These are phyloP conservation scores for Amanita pseudoporphyria DNA, from an alignment of 768 basidiomycete genomes.

Conservation along the genomic window DNA sequence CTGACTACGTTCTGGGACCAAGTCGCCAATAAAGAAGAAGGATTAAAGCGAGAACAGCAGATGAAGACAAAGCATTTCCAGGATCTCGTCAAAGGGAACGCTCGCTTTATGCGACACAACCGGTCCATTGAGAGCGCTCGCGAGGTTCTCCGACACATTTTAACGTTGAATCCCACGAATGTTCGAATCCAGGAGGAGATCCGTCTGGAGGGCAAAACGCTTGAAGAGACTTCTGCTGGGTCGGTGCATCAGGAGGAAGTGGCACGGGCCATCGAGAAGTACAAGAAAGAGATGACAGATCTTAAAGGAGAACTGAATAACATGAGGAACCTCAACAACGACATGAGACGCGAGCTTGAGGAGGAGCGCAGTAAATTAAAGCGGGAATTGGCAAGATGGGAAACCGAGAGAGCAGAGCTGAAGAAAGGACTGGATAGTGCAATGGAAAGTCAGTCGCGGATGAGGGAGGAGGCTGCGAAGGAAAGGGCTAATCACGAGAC, in stretches of 20 bases:
- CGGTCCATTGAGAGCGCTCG: no score
- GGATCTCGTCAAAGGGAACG: neutral
- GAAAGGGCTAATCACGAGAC: neutral
- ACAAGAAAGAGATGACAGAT: slow-evolving; percentile 22
- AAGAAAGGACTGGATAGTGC: neutral
- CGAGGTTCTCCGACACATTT: no score
- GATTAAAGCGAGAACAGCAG: slow-evolving; percentile 27
- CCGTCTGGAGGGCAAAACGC: slow-evolving; percentile 14
- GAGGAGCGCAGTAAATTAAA: neutral
- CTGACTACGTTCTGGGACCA: slow-evolving; percentile 37
- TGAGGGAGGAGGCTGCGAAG: neutral
- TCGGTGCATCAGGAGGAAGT: slow-evolving; percentile 25
- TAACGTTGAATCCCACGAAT: slow-evolving; percentile 6
- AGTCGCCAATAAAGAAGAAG: slow-evolving; percentile 22
- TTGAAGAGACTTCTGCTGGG: slow-evolving; percentile 29
- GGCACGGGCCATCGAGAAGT: slow-evolving; percentile 22
- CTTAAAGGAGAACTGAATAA: neutral
- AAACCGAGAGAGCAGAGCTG: neutral
- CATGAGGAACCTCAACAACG: neutral
- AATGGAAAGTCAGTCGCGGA: neutral
- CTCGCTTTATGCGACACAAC: neutral
- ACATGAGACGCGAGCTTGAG: neutral
- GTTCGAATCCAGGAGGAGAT: no score
- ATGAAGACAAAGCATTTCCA: slow-evolving; percentile 31
- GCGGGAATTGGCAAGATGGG: neutral